These are phyloP conservation scores for Pyricularia pennisetigena DNA, from an alignment of 2,329 filamentous ascomycete species.

Conservation along the genomic window DNA sequence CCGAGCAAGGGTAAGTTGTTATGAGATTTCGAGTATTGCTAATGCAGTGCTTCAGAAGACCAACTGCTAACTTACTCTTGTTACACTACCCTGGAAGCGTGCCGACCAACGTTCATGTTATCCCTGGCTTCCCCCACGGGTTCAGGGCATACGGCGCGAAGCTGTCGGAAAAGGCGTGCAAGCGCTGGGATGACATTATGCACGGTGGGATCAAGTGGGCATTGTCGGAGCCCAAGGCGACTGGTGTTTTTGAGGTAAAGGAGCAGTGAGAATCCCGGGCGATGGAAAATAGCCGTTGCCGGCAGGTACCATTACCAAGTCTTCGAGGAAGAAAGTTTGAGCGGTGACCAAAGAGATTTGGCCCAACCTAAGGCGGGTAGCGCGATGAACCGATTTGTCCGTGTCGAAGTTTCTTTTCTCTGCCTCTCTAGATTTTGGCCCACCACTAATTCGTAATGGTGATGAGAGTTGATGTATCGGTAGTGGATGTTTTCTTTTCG, in stretches of 20 bases:
- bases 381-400: too few species aligned
- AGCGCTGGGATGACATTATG: conserved; percentile 37
- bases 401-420: too few species aligned
- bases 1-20: conserved; percentile 8
- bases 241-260: conserved; percentile 33
- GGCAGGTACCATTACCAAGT: background rate
- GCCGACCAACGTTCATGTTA: conserved; percentile 17
- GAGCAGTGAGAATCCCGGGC: background rate
- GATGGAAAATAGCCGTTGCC: background rate
- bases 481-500: too few species aligned
- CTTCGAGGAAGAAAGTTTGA: background rate
- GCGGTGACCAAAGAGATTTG: background rate
- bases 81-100: conserved; percentile 15
- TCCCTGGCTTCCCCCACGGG: conserved; percentile 11
- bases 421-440: too few species aligned
- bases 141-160: conserved; percentile 15
- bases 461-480: too few species aligned
- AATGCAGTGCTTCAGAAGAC: conserved; percentile 1
- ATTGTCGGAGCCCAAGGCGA: conserved; percentile 44
- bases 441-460: too few species aligned
- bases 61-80: conserved; percentile 14
- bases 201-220: conserved; percentile 20
- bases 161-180: conserved; percentile 21
- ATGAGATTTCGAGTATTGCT: background rate
- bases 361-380: too few species aligned